Evolutionary conservation across 768 basidiomycete species (phyloP), one percentile per base, ranked within the genome.

Genomic region (Suillus spraguei): DNA sequence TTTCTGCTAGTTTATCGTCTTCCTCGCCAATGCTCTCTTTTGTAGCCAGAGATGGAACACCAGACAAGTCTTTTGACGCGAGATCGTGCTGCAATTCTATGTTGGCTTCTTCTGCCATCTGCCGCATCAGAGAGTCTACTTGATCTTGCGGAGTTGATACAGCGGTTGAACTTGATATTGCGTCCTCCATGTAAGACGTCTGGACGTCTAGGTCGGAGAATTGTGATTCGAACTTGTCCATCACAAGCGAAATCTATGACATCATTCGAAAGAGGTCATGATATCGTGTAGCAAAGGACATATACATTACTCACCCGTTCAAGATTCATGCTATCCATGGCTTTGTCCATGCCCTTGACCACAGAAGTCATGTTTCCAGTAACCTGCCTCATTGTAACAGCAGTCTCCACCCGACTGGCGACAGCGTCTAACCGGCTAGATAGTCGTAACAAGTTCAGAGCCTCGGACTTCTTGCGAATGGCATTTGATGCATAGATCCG

Each of bases 301-400:
- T 38, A 3, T 47, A 16, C 38, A 32, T 28, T 33, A 80, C 88
- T 72, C 71, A 97, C 97, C 74, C 90, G 85, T 70, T 99, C 97
- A 62, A 99, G 85, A 80, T 99, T 99, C 97, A 99, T 99, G 77
- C 83, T 91, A 69, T 97, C 92, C 97, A 99, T 99, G 5, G 97
- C 97, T 73, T 91, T 93, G 75, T 99, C 97, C 97, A 99, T 99
- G 39, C 95, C 96, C 70, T 88, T 89, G 52, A 99, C 97, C 3
- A 99, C 97, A 41, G 89, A 90, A 17, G 94, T 89, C 97, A 99
- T 97, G 75, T 90, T 95, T 4, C 95, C 95, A 36, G 97, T 97
- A 46, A 99, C 92, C 77, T 94, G 87, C 56, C 94, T 87, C 94
- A 99, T 98, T 61, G 97, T 98, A 49, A 99, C 95, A 0, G 97